phyloP scores from a whole-genome alignment of 1,139 yeast species.

The Zygosaccharomyces pseudobailii region DNA sequence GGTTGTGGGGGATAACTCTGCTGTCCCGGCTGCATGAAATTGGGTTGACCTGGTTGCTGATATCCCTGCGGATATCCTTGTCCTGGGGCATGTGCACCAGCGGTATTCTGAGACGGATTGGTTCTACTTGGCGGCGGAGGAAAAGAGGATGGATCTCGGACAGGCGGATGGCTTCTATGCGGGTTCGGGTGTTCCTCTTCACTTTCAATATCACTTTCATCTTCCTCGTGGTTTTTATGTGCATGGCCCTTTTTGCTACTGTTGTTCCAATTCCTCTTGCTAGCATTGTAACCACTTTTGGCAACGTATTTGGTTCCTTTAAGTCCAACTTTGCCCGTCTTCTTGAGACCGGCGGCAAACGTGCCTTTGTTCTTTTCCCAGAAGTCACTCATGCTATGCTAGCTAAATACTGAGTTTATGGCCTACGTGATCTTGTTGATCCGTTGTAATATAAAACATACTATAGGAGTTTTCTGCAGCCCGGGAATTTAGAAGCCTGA shows the following conservation, averaged over 20 bases:
- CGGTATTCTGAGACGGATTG: not conserved
- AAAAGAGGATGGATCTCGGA: slow-evolving; percentile 40
- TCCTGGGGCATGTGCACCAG: not conserved
- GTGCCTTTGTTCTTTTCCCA: slow-evolving; percentile 49
- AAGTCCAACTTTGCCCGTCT: slow-evolving; percentile 34
- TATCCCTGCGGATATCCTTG: not conserved
- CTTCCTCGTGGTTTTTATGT: slow-evolving; percentile 15
- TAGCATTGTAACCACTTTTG: slow-evolving; percentile 43
- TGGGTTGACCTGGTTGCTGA: slow-evolving; percentile 2
- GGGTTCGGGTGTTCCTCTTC: slow-evolving; percentile 6
- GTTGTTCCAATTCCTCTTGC: slow-evolving; percentile 35
- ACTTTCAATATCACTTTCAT: slow-evolving; percentile 16
- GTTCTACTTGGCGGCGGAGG: slow-evolving; percentile 22
- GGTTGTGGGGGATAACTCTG: not conserved
- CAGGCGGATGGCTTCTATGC: slow-evolving; percentile 28
- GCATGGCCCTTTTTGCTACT: slow-evolving; percentile 20
- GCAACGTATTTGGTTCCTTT: slow-evolving; percentile 45
- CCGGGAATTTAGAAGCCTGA: not conserved
- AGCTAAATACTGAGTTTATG: not conserved
- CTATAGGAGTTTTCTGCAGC: not conserved
- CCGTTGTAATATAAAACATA: not conserved
- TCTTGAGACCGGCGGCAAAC: slow-evolving; percentile 40
- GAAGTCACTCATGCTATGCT: slow-evolving; percentile 34
- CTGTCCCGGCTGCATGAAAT: not conserved
- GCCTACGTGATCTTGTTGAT: not conserved